Evolutionary conservation across 2,329 filamentous ascomycete genomes (phyloP), one percentile per base, ranked within the genome.

Genomic region (Lachnellula subtilissima): DNA sequence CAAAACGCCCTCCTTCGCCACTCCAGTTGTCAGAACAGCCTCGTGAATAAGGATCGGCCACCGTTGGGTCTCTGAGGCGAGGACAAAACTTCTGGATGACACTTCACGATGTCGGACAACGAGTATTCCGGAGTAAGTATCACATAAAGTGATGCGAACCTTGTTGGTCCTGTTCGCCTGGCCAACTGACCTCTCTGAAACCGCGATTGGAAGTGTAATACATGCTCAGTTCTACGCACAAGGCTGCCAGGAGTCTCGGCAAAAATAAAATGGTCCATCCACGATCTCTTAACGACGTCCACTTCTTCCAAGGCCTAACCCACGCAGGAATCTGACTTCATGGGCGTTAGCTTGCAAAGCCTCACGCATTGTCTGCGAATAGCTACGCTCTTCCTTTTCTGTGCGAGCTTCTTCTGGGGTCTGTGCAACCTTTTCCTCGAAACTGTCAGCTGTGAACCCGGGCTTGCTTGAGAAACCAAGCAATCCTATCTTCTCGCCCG

Each of bases 401-500:
- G 74, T 74, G n/a, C 73, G 76, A 49, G 71, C 67, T 64, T 81
- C 76, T 54, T 78, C 75, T 17, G 75, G 74, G 11, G 70, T 69
- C 39, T 67, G 65, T 3, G 52, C 46, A 22, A 46, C 55, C 3
- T 48, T 63, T 32, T 76, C 71, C 54, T 80, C 78, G 64, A 85
- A 84, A 50, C 80, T 78, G 7, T 77, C 75, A 0, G 76, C 68
- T 7, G 68, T 71, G 61, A 80, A 82, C 0, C 78, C 75, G 4
- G 78, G 71, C 65, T 72, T 67, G 40, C 76, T 73, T 1, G 84
- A 82, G 67, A 89, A 89, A 53, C 74, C 78, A 19, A 95, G 71
- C 56, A 94, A 76, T 0, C 91, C 92, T 48, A 96, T 75, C 61
- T 85, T 86, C 56, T 96, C 91, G 17, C 91, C 92, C 0, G 91